These are phyloP conservation scores for Powellomyces hirtus DNA, from an alignment of 192 early-diverging fungal species.

Conservation along the genomic window DNA sequence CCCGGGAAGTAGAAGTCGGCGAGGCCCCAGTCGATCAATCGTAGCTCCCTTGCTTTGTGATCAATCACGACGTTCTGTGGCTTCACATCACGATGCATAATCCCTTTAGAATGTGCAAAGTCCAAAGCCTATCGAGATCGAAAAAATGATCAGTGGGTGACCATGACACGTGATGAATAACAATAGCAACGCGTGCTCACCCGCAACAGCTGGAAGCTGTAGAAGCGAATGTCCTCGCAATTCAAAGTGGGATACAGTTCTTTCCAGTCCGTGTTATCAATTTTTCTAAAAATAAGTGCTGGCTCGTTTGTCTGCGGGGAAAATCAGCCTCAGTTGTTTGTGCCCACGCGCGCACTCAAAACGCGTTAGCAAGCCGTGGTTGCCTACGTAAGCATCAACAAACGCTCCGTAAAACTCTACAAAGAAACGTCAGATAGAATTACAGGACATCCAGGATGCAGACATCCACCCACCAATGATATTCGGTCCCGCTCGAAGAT, in stretches of 20 bases:
- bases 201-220: slow-evolving; percentile 31
- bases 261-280: slow-evolving; percentile 33
- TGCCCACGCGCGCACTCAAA: not conserved
- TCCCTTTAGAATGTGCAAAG: slow-evolving; percentile 39
- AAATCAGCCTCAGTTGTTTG: not conserved
- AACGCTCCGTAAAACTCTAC: slow-evolving; percentile 9
- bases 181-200: too few relatives aligned
- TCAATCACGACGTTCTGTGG: slow-evolving; percentile 53
- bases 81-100: slow-evolving; percentile 56
- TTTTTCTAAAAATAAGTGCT: slow-evolving; percentile 26
- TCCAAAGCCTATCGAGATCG: slow-evolving; percentile 17
- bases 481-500: slow-evolving; percentile 42
- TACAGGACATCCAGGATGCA: not conserved
- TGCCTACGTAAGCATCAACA: not conserved
- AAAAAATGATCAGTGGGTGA: not conserved
- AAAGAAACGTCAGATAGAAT: slow-evolving; percentile 5
- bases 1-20: slow-evolving; percentile 39
- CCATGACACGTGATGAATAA: slow-evolving; percentile 20
- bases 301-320: slow-evolving; percentile 22
- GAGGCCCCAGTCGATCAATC: slow-evolving; percentile 49
- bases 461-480: slow-evolving; percentile 31
- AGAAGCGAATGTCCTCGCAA: slow-evolving; percentile 27
- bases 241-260: slow-evolving; percentile 35
- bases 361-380: not conserved
- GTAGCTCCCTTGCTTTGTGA: slow-evolving; percentile 23